Conservation (phyloP, 345 rosid species). For the Populus pruinosa region DNA sequence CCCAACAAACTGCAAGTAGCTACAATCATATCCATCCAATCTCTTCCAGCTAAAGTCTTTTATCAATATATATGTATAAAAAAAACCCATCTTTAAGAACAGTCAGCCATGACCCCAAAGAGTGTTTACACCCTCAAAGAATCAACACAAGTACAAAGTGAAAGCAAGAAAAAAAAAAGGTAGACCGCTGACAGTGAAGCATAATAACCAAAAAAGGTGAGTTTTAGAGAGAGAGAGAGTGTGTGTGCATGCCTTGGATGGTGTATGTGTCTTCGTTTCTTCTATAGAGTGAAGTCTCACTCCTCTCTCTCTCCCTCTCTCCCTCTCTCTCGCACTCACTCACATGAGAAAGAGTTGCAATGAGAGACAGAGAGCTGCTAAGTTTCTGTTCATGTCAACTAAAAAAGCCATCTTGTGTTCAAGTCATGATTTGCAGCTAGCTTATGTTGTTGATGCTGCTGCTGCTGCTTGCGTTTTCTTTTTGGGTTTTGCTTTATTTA, state of each 20-base stretch:
- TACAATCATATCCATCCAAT: slow-evolving; percentile 32
- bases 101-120: slow-evolving; percentile 26
- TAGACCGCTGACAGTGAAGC: slow-evolving; percentile 31
- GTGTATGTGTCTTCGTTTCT: background rate
- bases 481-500: background rate
- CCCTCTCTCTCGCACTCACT: background rate
- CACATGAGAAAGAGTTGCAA: slow-evolving; percentile 15
- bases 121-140: slow-evolving; percentile 19
- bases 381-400: slow-evolving; percentile 30
- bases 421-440: slow-evolving; percentile 24
- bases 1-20: slow-evolving; percentile 32
- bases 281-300: slow-evolving; percentile 2
- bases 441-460: background rate
- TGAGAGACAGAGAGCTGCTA: slow-evolving; percentile 45
- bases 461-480: background rate
- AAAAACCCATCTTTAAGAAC: slow-evolving; percentile 22
- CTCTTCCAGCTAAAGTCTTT: slow-evolving; percentile 35
- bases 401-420: slow-evolving; percentile 19
- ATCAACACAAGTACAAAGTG: slow-evolving; percentile 23
- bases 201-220: slow-evolving; percentile 29
- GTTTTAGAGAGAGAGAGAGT: slow-evolving; percentile 17
- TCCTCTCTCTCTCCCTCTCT: background rate
- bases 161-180: slow-evolving; percentile 25
- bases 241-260: slow-evolving; percentile 28
- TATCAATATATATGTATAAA: slow-evolving; percentile 16